These are phyloP conservation scores for Hypomyces perniciosus DNA, from an alignment of 2,329 filamentous ascomycete genomes.

Conservation along the genomic window DNA sequence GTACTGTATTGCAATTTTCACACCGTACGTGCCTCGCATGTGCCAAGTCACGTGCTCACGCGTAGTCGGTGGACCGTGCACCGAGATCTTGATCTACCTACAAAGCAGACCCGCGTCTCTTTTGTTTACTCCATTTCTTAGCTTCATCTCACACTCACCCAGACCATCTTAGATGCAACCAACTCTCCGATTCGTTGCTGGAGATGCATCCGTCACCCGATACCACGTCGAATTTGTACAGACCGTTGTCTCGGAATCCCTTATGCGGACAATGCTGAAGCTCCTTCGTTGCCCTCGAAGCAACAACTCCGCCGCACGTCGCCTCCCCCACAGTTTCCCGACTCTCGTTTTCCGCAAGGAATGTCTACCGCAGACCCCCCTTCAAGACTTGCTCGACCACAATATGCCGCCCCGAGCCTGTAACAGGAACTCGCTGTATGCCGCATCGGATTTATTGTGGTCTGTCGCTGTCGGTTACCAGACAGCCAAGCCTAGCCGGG, in stretches of 20 bases:
- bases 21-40: background rate
- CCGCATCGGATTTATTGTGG: conserved; percentile 41
- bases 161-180: conserved; percentile 8
- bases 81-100: background rate
- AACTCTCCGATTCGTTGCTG: conserved; percentile 5
- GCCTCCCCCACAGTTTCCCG: conserved; percentile 78
- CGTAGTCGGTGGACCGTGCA: conserved; percentile 7
- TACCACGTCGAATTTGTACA: conserved; percentile 1
- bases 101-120: conserved; percentile 6
- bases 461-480: conserved; percentile 29
- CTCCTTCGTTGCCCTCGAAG: conserved; percentile 37
- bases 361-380: conserved; percentile 49
- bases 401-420: conserved; percentile 58
- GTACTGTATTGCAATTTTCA: background rate
- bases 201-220: background rate
- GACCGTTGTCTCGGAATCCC: background rate
- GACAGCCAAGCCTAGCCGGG: conserved; percentile 40
- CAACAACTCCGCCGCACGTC: conserved; percentile 47
- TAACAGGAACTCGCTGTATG: conserved; percentile 45
- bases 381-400: conserved; percentile 30
- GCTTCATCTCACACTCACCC: conserved; percentile 2
- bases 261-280: conserved; percentile 24
- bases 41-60: conserved; percentile 12
- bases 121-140: background rate
- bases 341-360: conserved; percentile 63